Evolutionary conservation across 2,329 filamentous ascomycete species (phyloP), one percentile per base, ranked within the genome.

Genomic region (Aurifilum marmelostoma): DNA sequence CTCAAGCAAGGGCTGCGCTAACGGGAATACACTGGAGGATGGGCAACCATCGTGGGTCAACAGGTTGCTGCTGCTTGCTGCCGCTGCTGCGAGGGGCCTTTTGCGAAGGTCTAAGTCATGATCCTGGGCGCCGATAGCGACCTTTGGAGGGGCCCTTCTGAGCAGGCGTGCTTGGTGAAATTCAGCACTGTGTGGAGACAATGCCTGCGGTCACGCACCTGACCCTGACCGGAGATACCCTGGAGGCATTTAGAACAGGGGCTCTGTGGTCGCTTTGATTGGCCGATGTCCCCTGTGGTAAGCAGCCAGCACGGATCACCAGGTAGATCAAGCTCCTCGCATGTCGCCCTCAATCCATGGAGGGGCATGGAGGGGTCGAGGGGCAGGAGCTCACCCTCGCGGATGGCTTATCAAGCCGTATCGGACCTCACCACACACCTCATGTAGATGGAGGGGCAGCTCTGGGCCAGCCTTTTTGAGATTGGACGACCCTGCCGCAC

Each of bases 331-430:
- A 65, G 65, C 65, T 60, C 32, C 54, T 60, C 66, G 67, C 61
- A 64, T 27, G 27, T 54, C 21, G 58, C 29, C 37, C 59, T 62
- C 59, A 8, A 27, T 27, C n/a, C 52, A 56, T 69, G 65, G 68
- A 69, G 68, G 68, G 68, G 68, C 68, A 70, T 68, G 68, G 68
- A 70, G 68, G 68, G 68, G 68, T 68, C 66, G 39, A 65, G 54
- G 58, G 32, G 47, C 43, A 68, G 67, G 65, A 58, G 67, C 59
- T 41, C 14, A 3, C 21, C n/a, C 43, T 3, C 24, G 47, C 18
- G n/a, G 21, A 4, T 34, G 32, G 39, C 68, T 69, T 70, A 70
- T 70, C 68, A 66, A 39, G 41, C 54, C 60, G 52, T 65, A 58
- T 68, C 65, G 34, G 47, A 39, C 65, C 27, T 65, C 37, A 47